These are phyloP conservation scores for Rhizomucor miehei DNA, from an alignment of 371 early-diverging fungal genomes.

Conservation along the genomic window DNA sequence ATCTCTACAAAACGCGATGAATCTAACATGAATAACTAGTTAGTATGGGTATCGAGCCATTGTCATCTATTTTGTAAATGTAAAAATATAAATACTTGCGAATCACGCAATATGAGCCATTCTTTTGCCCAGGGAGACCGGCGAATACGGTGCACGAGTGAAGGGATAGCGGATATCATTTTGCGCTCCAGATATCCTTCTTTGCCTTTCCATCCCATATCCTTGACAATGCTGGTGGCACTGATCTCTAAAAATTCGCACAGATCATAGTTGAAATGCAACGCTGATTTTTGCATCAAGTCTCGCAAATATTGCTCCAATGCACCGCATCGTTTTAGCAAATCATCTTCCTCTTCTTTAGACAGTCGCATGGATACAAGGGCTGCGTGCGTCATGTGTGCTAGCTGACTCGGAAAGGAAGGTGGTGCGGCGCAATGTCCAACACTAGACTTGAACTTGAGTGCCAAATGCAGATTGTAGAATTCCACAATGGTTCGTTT, in stretches of 20 bases:
- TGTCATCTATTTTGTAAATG: too few species aligned
- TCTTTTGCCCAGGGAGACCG: conserved; percentile 52
- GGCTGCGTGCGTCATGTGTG: conserved; percentile 32
- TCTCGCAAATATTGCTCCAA: conserved; percentile 62
- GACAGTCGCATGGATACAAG: conserved; percentile 32
- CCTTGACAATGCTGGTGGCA: conserved; percentile 63
- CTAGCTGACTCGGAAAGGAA: conserved; percentile 39
- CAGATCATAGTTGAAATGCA: conserved; percentile 60
- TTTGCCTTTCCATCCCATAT: conserved; percentile 86
- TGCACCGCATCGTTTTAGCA: conserved; percentile 55
- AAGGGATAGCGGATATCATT: conserved; percentile 18
- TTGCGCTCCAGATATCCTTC: conserved; percentile 71
- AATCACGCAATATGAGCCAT: conserved; percentile 76
- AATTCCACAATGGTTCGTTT: conserved; percentile 67
- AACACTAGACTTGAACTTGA: conserved; percentile 38
- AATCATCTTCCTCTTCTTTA: conserved; percentile 27
- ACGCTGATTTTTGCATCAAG: conserved; percentile 50
- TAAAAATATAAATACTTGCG: conserved; percentile 31
- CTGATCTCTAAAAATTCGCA: conserved; percentile 79
- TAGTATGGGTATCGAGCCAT: too few species aligned
- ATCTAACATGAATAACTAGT: conserved; percentile 24
- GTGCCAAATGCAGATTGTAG: conserved; percentile 57
- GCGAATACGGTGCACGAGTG: conserved; percentile 16
- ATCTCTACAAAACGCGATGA: conserved; percentile 54
- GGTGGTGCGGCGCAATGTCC: conserved; percentile 12